Conservation (phyloP, 305 asterid species). For the Fraxinus velutina region DNA sequence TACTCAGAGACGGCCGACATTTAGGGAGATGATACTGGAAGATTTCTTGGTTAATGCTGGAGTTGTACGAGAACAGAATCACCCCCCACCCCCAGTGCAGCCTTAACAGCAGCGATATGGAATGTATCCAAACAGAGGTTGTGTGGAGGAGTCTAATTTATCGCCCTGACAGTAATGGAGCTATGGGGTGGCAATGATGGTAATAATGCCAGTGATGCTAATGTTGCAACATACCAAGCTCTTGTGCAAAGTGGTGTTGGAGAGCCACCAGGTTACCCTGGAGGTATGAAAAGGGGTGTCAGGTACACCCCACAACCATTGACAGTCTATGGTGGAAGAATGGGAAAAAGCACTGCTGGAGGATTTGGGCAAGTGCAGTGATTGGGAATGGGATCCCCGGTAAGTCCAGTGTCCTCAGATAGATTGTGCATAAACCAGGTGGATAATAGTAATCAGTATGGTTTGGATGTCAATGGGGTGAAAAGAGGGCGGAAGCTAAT, state of each 20-base stretch:
- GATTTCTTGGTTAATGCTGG: conserved; percentile 80
- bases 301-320: conserved; percentile 34
- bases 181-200: conserved; percentile 16
- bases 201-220: neutral
- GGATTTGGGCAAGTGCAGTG: conserved; percentile 45
- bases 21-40: conserved; percentile 79
- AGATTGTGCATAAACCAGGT: conserved; percentile 41
- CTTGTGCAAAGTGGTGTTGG: conserved; percentile 37
- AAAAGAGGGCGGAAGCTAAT: conserved; percentile 43
- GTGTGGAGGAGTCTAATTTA: conserved; percentile 29
- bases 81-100: conserved; percentile 19
- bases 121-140: conserved; percentile 37
- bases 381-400: conserved; percentile 52
- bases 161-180: conserved; percentile 40
- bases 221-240: conserved; percentile 22
- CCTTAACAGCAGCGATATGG: conserved; percentile 41
- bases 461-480: conserved; percentile 35
- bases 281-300: conserved; percentile 40
- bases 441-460: conserved; percentile 43
- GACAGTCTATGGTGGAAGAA: conserved; percentile 37
- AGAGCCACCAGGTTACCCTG: conserved; percentile 20
- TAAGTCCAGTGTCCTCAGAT: conserved; percentile 61
- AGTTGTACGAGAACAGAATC: conserved; percentile 52
- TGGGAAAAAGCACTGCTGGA: conserved; percentile 45
- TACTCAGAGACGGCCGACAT: conserved; percentile 49